Evolutionary conservation across 176 grass and related monocot genomes (phyloP), one percentile per base, ranked within the genome.

Genomic region (Oryza officinalis): DNA sequence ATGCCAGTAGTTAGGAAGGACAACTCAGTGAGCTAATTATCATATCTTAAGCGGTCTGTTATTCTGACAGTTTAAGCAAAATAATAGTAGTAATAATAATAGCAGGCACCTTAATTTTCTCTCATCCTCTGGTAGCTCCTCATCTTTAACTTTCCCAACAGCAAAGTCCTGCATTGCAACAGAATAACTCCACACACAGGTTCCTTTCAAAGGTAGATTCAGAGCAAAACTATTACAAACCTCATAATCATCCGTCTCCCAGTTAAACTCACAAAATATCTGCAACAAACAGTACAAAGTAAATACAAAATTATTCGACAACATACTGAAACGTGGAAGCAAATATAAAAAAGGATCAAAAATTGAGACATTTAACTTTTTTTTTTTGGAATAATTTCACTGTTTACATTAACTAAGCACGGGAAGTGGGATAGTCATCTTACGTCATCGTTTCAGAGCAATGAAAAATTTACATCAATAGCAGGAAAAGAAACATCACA

Each of bases 181-280:
- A 80, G 25, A 78, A 80, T 73, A 65, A 60, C 54, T 81, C 32
- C 71, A 63, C 5, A 35, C 33, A 89, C 14, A 67, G 25, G 78
- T 71, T 27, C 8, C 52, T 69, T 79, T 22, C 47, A 80, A 64
- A 73, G 20, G 4, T 65, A 71, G 8, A 26, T 47, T 72, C 28
- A 61, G 52, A 76, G 18, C 23, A 49, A 63, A 81, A 59, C 26
- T 65, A 72, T 10, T 70, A 67, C 71, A 75, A 74, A 98, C 93
- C 96, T 98, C 87, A 1, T 88, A 72, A 18, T 90, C 87, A 87
- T 98, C 96, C 86, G 92, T 67, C 28, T 92, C 93, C 91, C 89
- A 92, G 67, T 98, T 89, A 45, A 88, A 95, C 71, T 98, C 92
- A 2, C 90, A 95, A 27, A 98, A 87, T 57, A 98, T 89, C 96